A percentile compares a stretch with the other conserved stretches of the same genome.
Evolutionary conservation across 2,329 filamentous ascomycete species (phyloP).

Genomic region (Kalaharituber pfeilii): DNA sequence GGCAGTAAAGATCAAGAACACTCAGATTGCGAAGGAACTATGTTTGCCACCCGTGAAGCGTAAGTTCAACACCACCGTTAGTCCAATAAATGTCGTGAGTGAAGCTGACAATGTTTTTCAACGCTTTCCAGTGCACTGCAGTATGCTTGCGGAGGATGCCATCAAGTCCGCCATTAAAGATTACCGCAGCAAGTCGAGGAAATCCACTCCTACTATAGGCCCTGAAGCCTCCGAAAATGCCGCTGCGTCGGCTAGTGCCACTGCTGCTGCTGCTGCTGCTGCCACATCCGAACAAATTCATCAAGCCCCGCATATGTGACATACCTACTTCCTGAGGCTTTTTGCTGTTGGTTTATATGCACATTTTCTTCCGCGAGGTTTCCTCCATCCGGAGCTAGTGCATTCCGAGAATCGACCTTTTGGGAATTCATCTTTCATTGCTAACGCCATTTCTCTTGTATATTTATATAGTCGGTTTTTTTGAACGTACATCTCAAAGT

Average conservation of each 20-base stretch:
- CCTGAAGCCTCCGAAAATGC: no score
- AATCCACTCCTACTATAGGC: neutral
- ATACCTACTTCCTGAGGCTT: no score
- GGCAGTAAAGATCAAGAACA: slow-evolving; percentile 82
- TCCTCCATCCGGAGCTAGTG: no score
- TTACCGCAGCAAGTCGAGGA: slow-evolving; percentile 56
- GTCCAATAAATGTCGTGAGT: slow-evolving; percentile 1
- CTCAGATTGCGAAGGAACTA: slow-evolving; percentile 93
- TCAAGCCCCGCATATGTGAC: no score
- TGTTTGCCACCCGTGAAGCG: slow-evolving; percentile 75
- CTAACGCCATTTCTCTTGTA: no score
- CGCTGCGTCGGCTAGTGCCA: neutral
- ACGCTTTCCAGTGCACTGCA: slow-evolving; percentile 54
- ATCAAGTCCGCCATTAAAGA: slow-evolving; percentile 85
- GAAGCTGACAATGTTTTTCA: neutral
- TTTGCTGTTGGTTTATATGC: no score
- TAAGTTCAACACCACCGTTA: slow-evolving; percentile 30
- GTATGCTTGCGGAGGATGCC: slow-evolving; percentile 79
- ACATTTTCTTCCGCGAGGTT: no score
- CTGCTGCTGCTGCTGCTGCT: neutral
- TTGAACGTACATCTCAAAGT: no score
- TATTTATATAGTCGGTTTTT: no score
- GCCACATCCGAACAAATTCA: neutral
- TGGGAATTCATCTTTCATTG: no score
- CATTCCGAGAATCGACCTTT: no score